phyloP scores from a whole-genome alignment of 208 protist species.

The Trypanosoma melophagium region DNA sequence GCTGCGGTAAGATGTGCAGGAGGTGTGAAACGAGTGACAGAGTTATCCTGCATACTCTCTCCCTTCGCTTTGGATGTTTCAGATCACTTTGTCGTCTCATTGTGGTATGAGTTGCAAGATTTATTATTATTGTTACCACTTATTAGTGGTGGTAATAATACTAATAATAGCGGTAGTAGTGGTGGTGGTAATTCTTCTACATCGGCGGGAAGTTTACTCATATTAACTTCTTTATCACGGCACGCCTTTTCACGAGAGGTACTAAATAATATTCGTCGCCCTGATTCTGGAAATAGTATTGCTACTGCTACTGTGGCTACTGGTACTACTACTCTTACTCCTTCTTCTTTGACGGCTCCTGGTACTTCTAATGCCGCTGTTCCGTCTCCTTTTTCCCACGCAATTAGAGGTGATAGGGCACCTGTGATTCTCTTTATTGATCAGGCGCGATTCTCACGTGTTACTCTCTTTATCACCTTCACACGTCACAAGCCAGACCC shows the following conservation, averaged over 20 bases:
- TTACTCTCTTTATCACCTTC: conserved; percentile 69
- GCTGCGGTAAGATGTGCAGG: conserved; percentile 57
- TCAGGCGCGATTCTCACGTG: conserved; percentile 38
- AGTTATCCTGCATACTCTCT: conserved; percentile 44
- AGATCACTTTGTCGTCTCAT: conserved; percentile 53
- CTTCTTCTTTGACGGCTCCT: background rate
- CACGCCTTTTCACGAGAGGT: conserved; percentile 3
- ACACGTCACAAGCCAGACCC: conserved; percentile 58
- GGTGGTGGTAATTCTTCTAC: background rate
- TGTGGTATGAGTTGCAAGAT: conserved; percentile 44
- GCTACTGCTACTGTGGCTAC: background rate
- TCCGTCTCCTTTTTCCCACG: background rate
- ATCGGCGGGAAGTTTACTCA: background rate
- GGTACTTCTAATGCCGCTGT: background rate
- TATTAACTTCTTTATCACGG: conserved; percentile 2
- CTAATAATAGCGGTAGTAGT: conserved; percentile 9
- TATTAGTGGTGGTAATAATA: background rate
- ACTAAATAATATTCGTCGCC: background rate
- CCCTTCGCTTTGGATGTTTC: conserved; percentile 57
- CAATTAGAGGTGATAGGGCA: background rate
- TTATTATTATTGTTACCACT: conserved; percentile 27
- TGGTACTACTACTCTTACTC: background rate
- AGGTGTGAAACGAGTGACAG: conserved; percentile 57
- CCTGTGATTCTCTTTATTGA: conserved; percentile 52
- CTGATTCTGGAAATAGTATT: background rate